phyloP scores from a whole-genome alignment of 495 filamentous ascomycete genomes.

The Sphaerosporella brunnea region DNA sequence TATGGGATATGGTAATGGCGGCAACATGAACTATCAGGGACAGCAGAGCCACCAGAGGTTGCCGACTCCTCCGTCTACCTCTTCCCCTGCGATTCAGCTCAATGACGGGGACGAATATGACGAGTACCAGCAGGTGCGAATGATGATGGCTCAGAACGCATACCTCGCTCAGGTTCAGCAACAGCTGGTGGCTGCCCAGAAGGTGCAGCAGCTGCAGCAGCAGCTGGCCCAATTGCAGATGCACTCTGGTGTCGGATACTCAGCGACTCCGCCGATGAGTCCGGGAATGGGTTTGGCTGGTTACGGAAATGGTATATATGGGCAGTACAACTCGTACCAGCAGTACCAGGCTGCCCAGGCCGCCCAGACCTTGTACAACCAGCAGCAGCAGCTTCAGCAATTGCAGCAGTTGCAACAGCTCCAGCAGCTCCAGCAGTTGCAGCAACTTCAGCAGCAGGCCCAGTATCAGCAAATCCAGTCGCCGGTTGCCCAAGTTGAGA shows the following conservation, averaged over 20 bases:
- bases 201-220: conserved; percentile 20
- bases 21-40: conserved; percentile 13
- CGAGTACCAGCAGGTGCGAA: conserved; percentile 1
- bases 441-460: conserved; percentile 23
- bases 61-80: conserved; percentile 20
- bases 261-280: conserved; percentile 18
- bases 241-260: conserved; percentile 12
- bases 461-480: conserved; percentile 29
- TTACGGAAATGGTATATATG: background rate
- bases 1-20: background rate
- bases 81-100: conserved; percentile 20
- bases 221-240: conserved; percentile 22
- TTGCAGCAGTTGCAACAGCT: conserved; percentile 33
- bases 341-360: conserved; percentile 25
- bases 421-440: conserved; percentile 28
- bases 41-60: conserved; percentile 26
- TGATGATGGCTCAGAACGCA: conserved; percentile 6
- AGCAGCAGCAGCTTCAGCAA: conserved; percentile 32
- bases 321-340: conserved; percentile 3
- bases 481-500: conserved; percentile 20
- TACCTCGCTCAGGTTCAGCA: conserved; percentile 5
- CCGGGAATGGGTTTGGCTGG: conserved; percentile 5
- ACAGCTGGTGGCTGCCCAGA: conserved; percentile 7
- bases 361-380: conserved; percentile 15
- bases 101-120: conserved; percentile 5